Evolutionary conservation across 805 yeast genomes (phyloP).

Genomic region (Wickerhamiella parazyma): DNA sequence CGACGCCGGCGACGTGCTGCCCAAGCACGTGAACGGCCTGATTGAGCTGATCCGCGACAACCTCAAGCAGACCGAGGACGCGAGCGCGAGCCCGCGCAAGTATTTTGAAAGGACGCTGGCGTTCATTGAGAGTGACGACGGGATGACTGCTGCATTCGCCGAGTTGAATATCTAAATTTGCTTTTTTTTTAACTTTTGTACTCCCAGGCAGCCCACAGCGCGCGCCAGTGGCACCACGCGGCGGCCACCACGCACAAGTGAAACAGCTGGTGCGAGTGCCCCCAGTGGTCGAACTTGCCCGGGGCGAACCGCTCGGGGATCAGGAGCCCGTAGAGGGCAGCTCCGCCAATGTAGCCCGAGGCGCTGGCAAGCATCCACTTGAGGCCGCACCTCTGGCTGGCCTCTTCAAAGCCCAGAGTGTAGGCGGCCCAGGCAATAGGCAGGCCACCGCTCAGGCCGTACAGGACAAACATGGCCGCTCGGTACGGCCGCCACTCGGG

Average conservation of each 20-base stretch:
- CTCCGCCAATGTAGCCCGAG: conserved; percentile 62
- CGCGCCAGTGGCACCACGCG: conserved; percentile 57
- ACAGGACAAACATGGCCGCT: conserved; percentile 62
- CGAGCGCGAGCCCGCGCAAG: conserved; percentile 31
- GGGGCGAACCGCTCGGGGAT: conserved; percentile 61
- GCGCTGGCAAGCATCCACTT: conserved; percentile 60
- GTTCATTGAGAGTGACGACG: conserved; percentile 56
- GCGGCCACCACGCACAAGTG: conserved; percentile 68
- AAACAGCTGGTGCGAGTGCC: conserved; percentile 77
- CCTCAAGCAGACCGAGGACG: conserved; percentile 24
- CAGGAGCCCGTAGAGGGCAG: conserved; percentile 61
- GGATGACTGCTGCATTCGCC: conserved; percentile 43
- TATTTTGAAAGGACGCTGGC: conserved; percentile 61
- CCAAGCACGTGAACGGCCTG: conserved; percentile 69
- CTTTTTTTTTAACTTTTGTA: not conserved
- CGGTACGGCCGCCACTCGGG: conserved; percentile 63
- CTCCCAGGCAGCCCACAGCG: conserved; percentile 42
- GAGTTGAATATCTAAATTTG: conserved; percentile 5
- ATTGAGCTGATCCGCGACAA: conserved; percentile 54
- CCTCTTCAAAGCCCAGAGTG: conserved; percentile 36
- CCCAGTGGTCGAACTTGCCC: conserved; percentile 53
- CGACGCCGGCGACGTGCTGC: conserved; percentile 55
- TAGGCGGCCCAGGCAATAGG: conserved; percentile 48
- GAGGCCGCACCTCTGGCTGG: conserved; percentile 40
- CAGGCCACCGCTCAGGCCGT: conserved; percentile 64